phyloP scores from a whole-genome alignment of 345 rosid species.

The Crucihimalaya himalaica region DNA sequence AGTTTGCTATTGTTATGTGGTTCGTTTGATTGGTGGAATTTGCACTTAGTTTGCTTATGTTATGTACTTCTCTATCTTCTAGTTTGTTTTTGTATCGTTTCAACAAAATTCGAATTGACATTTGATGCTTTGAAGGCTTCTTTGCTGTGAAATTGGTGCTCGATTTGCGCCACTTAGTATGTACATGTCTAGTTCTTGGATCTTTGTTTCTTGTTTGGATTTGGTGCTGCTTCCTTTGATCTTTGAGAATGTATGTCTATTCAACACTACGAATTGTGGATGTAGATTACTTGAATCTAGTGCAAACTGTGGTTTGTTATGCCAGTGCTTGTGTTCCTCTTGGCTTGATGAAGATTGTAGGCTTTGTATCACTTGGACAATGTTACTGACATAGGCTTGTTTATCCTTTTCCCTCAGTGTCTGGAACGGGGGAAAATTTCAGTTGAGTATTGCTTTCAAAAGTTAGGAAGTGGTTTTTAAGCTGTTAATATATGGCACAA shows the following conservation, averaged over 20 bases:
- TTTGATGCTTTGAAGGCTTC: neutral
- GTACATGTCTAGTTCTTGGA: neutral
- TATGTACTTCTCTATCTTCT: no score
- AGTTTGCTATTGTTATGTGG: neutral
- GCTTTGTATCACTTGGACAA: neutral
- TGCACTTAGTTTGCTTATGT: neutral
- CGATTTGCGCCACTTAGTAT: neutral
- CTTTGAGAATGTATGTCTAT: neutral
- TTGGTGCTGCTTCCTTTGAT: neutral
- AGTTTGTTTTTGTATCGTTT: neutral
- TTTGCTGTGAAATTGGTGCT: neutral
- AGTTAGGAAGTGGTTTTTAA: neutral
- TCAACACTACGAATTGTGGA: neutral
- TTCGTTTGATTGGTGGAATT: neutral
- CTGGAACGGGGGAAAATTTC: neutral
- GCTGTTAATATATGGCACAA: neutral
- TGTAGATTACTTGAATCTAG: neutral
- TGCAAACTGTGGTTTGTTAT: neutral
- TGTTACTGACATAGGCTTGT: neutral
- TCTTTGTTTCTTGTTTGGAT: neutral
- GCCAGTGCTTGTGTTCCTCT: neutral
- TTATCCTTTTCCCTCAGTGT: neutral
- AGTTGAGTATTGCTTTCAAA: neutral
- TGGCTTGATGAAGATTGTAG: conserved; percentile 8
- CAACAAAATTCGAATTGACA: neutral